Evolutionary conservation across 345 rosid genomes (phyloP).

Genomic region (Gossypium longicalyx): DNA sequence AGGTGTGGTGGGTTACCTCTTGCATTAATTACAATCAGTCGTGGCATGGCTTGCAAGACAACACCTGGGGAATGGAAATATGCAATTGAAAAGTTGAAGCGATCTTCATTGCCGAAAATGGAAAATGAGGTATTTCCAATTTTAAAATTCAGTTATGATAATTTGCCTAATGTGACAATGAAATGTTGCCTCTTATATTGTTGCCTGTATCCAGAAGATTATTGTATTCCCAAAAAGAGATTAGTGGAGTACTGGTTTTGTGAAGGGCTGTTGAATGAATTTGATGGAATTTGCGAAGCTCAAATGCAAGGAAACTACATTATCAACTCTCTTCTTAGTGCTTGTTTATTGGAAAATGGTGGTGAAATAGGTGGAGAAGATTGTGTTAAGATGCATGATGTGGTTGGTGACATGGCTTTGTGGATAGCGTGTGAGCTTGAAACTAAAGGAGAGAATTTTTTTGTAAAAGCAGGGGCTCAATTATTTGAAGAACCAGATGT

Average conservation of each 20-base stretch:
- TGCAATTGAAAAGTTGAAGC: neutral
- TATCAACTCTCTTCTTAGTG: neutral
- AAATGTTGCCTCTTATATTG: slow-evolving; percentile 16
- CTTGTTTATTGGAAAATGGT: neutral
- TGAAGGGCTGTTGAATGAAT: slow-evolving; percentile 1
- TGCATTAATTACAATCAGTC: slow-evolving; percentile 4
- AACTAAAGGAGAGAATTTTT: neutral
- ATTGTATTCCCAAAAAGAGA: neutral
- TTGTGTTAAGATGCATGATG: slow-evolving; percentile 37
- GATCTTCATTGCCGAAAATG: neutral
- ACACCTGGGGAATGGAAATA: slow-evolving; percentile 5
- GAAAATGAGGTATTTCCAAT: neutral
- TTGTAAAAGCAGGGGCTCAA: neutral
- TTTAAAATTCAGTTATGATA: neutral
- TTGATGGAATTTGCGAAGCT: neutral
- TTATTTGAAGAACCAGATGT: neutral
- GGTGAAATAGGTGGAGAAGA: neutral
- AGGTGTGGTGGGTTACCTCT: slow-evolving; percentile 4
- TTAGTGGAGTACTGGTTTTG: neutral
- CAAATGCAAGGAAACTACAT: neutral
- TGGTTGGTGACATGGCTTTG: neutral
- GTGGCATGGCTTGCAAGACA: slow-evolving; percentile 17
- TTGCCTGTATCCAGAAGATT: slow-evolving; percentile 8
- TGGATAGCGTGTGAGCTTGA: neutral
- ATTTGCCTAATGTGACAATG: neutral